Evolutionary conservation across 108 stramenopile species (phyloP).

Genomic region (Seminavis robusta): DNA sequence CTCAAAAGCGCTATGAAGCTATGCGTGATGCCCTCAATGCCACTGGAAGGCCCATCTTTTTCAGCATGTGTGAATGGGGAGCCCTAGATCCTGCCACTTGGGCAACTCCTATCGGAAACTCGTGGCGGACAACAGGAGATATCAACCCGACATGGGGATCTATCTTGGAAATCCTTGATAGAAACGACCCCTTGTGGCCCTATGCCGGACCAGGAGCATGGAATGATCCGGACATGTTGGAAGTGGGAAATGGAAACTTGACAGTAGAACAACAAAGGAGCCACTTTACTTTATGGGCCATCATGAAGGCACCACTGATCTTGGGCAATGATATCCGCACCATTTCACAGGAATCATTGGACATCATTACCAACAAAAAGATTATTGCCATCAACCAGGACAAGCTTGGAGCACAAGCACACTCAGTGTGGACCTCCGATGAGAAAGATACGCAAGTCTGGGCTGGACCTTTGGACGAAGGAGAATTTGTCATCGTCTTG

Average conservation of each 20-base stretch:
- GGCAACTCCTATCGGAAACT: constrained; percentile 41
- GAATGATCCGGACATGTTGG: constrained; percentile 65
- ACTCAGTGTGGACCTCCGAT: too few species aligned
- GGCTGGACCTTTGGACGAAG: too few species aligned
- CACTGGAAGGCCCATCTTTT: constrained; percentile 52
- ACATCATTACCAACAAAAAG: too few species aligned
- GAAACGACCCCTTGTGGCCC: constrained; percentile 17
- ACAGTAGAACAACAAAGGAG: constrained; percentile 28
- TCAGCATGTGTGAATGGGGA: constrained; percentile 62
- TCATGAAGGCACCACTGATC: constrained; percentile 53
- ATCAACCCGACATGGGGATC: constrained; percentile 34
- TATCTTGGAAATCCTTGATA: constrained; percentile 14
- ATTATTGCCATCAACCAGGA: too few species aligned
- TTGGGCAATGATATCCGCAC: constrained; percentile 44
- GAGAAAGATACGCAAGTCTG: too few species aligned
- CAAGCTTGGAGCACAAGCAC: too few species aligned
- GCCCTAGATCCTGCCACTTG: constrained; percentile 34
- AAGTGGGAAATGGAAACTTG: constrained; percentile 41
- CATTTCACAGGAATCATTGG: too few species aligned
- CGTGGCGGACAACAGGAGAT: constrained; percentile 56
- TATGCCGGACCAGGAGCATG: constrained; percentile 45
- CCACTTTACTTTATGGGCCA: constrained; percentile 51
- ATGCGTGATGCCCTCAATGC: constrained; percentile 57
- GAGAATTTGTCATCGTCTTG: too few species aligned
- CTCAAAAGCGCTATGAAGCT: constrained; percentile 10